A percentile compares a stretch with the other conserved stretches of the same genome.
Conservation (phyloP, 2,329 filamentous ascomycete species). For the Aspergillus viridinutans region DNA sequence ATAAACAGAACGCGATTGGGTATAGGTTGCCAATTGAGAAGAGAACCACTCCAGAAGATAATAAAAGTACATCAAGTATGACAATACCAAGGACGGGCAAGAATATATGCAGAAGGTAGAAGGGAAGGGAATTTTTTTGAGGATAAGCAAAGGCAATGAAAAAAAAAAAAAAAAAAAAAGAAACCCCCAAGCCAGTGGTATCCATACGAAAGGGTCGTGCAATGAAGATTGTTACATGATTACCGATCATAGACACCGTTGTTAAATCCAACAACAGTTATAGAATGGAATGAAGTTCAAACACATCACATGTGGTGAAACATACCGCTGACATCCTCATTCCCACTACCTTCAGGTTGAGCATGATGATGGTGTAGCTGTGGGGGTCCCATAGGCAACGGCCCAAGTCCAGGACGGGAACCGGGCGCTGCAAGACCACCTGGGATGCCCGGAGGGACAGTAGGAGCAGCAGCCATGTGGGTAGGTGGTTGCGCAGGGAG, state of each 20-base stretch:
- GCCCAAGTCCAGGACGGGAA: slow-evolving; percentile 39
- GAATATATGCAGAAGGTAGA: slow-evolving; percentile 4
- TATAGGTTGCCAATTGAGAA: slow-evolving; percentile 16
- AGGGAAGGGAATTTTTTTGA: background rate
- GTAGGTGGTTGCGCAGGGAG: slow-evolving; percentile 56
- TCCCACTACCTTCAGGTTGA: slow-evolving; percentile 60
- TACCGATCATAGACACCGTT: slow-evolving; percentile 6
- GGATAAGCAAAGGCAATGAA: background rate
- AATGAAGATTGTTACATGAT: slow-evolving; percentile 10
- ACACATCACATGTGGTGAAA: slow-evolving; percentile 80
- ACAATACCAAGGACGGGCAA: background rate
- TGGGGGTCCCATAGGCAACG: slow-evolving; percentile 65
- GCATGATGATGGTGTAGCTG: slow-evolving; percentile 72
- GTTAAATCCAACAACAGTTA: background rate
- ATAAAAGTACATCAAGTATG: background rate
- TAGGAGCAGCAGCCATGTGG: slow-evolving; percentile 62
- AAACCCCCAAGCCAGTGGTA: slow-evolving; percentile 5
- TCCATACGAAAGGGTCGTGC: slow-evolving; percentile 1
- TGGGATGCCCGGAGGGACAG: slow-evolving; percentile 62
- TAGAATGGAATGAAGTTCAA: slow-evolving; percentile 10
- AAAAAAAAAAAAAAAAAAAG: slow-evolving; percentile 1
- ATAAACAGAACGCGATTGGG: slow-evolving; percentile 19
- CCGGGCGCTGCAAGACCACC: slow-evolving; percentile 52
- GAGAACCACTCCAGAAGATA: slow-evolving; percentile 10
- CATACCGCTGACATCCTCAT: slow-evolving; percentile 91